These are phyloP conservation scores for Mycena haematopus DNA, from an alignment of 768 basidiomycete genomes.

Conservation along the genomic window DNA sequence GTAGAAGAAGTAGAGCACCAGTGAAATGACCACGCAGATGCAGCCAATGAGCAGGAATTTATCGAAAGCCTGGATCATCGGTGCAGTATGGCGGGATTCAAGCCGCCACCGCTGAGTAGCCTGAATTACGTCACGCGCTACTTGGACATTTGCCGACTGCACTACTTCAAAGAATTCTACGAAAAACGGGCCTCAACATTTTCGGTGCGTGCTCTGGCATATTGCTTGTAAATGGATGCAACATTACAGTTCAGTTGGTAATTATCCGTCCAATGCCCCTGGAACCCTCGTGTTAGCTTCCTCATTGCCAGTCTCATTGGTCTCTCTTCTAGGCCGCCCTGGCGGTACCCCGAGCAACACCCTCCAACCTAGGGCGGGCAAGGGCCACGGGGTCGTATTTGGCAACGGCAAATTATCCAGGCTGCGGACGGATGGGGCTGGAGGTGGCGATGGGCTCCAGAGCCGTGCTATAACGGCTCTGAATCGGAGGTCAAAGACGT, in stretches of 20 bases:
- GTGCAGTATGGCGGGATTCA: not conserved
- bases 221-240: conserved; percentile 5
- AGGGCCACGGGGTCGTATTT: conserved; percentile 61
- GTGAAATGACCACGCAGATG: conserved; percentile 58
- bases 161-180: not conserved
- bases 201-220: not conserved
- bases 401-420: conserved; percentile 59
- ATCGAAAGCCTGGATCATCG: conserved; percentile 54
- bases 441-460: conserved; percentile 56
- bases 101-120: not conserved
- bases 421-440: conserved; percentile 25
- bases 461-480: conserved; percentile 60
- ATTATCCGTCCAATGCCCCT: conserved; percentile 24
- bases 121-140: not conserved
- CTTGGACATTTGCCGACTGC: not conserved
- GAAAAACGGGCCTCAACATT: not conserved
- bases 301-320: conserved; percentile 22
- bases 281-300: conserved; percentile 23
- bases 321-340: conserved; percentile 40
- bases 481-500: conserved; percentile 71
- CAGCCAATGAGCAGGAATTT: conserved; percentile 67
- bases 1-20: conserved; percentile 86
- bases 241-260: not conserved
- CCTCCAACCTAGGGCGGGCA: conserved; percentile 52
- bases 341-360: conserved; percentile 57